Evolutionary conservation across 164 flowering plant species (phyloP).

Genomic region (Aristolochia contorta): DNA sequence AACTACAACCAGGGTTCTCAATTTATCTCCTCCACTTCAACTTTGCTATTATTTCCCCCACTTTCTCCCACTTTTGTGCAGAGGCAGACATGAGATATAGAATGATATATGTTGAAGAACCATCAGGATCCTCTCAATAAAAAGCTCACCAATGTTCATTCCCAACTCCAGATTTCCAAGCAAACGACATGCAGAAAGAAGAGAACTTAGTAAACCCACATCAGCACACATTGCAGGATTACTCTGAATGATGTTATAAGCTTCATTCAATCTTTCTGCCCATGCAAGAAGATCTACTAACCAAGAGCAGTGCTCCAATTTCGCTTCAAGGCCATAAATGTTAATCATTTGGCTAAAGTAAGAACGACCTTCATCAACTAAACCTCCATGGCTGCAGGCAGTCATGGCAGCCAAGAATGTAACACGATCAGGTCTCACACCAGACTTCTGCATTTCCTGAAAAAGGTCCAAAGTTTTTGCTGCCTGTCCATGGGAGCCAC

Average conservation of each 20-base stretch:
- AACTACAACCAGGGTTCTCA: constrained; percentile 69
- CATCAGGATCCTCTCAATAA: constrained; percentile 46
- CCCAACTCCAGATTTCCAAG: constrained; percentile 44
- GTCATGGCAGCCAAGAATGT: constrained; percentile 57
- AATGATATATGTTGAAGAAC: constrained; percentile 38
- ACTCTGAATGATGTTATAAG: constrained; percentile 35
- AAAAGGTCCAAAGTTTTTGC: constrained; percentile 50
- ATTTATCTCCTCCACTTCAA: constrained; percentile 47
- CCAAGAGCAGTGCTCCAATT: constrained; percentile 52
- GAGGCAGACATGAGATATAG: constrained; percentile 57
- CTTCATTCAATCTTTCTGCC: constrained; percentile 57
- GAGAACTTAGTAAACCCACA: constrained; percentile 39
- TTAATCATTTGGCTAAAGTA: constrained; percentile 43
- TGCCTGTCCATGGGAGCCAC: constrained; percentile 64
- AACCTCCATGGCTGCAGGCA: constrained; percentile 71
- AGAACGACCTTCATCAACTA: constrained; percentile 50
- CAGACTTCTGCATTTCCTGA: constrained; percentile 30
- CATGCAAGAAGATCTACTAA: constrained; percentile 68
- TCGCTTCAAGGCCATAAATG: constrained; percentile 33
- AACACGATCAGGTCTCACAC: constrained; percentile 41
- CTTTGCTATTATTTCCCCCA: constrained; percentile 35
- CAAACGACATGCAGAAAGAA: constrained; percentile 56
- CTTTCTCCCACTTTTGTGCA: constrained; percentile 42
- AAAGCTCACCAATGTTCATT: constrained; percentile 34
- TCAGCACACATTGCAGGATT: constrained; percentile 24